Base-by-base conservation (phyloP, 2,329 filamentous ascomycete genomes). In the Nannizzia gypsea region DNA sequence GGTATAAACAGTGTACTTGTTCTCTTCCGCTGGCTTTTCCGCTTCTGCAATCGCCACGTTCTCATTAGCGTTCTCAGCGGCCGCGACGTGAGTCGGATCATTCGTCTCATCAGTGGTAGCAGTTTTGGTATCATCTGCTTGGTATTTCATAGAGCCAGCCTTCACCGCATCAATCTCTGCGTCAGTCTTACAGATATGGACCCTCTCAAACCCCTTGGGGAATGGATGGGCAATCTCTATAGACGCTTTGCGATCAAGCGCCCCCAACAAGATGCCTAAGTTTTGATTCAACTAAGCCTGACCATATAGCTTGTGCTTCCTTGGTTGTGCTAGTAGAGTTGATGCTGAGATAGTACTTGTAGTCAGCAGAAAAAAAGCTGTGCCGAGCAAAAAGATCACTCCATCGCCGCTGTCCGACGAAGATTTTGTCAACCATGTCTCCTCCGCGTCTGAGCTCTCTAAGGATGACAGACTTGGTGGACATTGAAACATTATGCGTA, bases 281-380 rank as follows among this genome's bases (percentile, higher is more conserved):
- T 73, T 95, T 96, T 15, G 93, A 96, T 73, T 97, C 90, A 3
- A 99, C 89, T 58, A 92, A 84, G 42, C 93, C 93, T 17, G 89
- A 89, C 89, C 92, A 97, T 1, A 86, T 81, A 59, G 89, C 86
- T 69, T 95, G 88, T 1, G 87, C 84, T 66, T 96, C 90, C 70
- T 91, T 90, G 34, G 85, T 88, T 62, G 83, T 88, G 71, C 89
- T 91, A 1, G 89, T 86, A 15, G 90, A 84, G 56, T 91, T 87
- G 60, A 99, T 86, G 58, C 87, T 89, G 59, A 99, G 83, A 71
- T 97, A 99, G 72, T 97, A 96, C 72, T 95, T 96, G 78, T 95
- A 96, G 64, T 88, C 90, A 42, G 84, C 74, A 0, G 91, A 95
- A 75, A 99, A 99, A 74, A 99, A 99, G 0, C 85, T 88, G 73